Evolutionary conservation across 1,284 basidiomycete species (phyloP).

Genomic region (Papiliotrema flavescens): DNA sequence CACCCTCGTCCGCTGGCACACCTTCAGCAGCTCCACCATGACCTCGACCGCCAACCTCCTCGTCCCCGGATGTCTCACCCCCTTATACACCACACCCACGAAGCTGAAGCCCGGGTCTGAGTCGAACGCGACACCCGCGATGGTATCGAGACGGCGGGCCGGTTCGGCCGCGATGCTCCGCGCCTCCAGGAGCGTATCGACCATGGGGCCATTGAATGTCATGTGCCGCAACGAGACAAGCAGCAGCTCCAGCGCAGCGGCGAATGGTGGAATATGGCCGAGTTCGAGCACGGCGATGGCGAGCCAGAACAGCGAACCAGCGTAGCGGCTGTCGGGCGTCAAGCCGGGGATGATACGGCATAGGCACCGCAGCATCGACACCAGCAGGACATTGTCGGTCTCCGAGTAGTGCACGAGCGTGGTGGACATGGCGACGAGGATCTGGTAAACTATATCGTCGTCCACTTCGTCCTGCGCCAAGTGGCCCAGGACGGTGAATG

Average conservation of each 20-base stretch:
- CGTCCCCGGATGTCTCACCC: constrained; percentile 66
- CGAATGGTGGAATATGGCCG: constrained; percentile 67
- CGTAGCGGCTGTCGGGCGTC: constrained; percentile 65
- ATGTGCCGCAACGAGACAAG: constrained; percentile 49
- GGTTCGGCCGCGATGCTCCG: constrained; percentile 65
- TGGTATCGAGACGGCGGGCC: constrained; percentile 66
- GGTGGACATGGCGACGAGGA: constrained; percentile 53
- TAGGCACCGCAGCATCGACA: constrained; percentile 82
- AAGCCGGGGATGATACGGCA: constrained; percentile 70
- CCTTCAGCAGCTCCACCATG: constrained; percentile 45
- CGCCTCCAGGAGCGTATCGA: constrained; percentile 62
- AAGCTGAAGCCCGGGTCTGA: constrained; percentile 75
- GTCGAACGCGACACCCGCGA: constrained; percentile 72
- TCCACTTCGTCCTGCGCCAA: constrained; percentile 71
- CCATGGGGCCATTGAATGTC: constrained; percentile 58
- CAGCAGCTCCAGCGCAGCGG: constrained; percentile 65
- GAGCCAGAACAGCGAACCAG: constrained; percentile 75
- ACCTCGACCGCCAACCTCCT: constrained; percentile 46
- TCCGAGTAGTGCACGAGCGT: constrained; percentile 45
- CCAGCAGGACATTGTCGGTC: constrained; percentile 54
- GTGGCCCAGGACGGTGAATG: constrained; percentile 78
- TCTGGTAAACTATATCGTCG: constrained; percentile 48
- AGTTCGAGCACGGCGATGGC: constrained; percentile 75
- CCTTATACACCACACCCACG: constrained; percentile 78
- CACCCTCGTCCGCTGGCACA: constrained; percentile 56